Percentiles rank a stretch among this genome's conserved stretches.
Evolutionary conservation across 2,329 filamentous ascomycete species (phyloP).

Genomic region (Cordyceps pruinosa): DNA sequence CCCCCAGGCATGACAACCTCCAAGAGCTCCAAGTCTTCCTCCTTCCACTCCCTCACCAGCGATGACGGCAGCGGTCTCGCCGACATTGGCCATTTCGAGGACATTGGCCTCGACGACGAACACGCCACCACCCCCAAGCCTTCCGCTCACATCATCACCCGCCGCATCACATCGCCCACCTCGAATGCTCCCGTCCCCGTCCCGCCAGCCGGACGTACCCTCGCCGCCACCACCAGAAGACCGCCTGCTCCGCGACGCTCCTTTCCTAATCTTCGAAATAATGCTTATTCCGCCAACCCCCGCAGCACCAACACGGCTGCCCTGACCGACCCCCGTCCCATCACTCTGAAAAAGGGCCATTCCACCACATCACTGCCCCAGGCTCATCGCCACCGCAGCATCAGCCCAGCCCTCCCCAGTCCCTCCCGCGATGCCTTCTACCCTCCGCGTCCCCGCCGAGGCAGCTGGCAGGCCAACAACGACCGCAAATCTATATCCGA

Average conservation of each 20-base stretch:
- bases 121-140: conserved; percentile 41
- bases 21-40: conserved; percentile 87
- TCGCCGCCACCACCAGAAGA: conserved; percentile 23
- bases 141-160: conserved; percentile 37
- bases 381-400: conserved; percentile 40
- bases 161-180: conserved; percentile 15
- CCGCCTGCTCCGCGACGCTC: conserved; percentile 33
- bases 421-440: conserved; percentile 37
- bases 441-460: conserved; percentile 40
- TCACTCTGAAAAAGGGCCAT: conserved; percentile 21
- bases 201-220: conserved; percentile 21
- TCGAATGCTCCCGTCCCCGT: conserved; percentile 15
- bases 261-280: conserved; percentile 39
- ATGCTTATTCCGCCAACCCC: conserved; percentile 41
- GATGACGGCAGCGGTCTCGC: conserved; percentile 64
- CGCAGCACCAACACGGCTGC: conserved; percentile 41
- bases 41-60: conserved; percentile 71
- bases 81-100: conserved; percentile 82
- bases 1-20: conserved; percentile 64
- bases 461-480: conserved; percentile 64
- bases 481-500: conserved; percentile 62
- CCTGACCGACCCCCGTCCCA: conserved; percentile 27
- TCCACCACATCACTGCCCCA: conserved; percentile 33
- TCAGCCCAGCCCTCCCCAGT: conserved; percentile 42
- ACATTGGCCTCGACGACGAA: conserved; percentile 74